Conservation (phyloP, 768 basidiomycete genomes). For the Psilocybe cubensis region DNA sequence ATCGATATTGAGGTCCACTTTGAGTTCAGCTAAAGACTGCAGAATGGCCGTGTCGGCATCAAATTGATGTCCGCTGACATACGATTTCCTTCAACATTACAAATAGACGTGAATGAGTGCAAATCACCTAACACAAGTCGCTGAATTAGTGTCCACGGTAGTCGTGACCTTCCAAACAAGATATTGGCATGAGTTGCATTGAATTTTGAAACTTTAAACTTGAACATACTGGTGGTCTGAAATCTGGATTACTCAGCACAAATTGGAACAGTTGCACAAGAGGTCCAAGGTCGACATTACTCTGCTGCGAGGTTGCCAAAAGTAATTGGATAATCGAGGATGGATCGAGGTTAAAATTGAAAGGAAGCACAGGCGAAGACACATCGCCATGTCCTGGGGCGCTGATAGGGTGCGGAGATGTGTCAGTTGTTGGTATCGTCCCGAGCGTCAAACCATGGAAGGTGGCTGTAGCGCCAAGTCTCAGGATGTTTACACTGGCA, state of each 20-base stretch:
- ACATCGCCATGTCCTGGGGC: constrained; percentile 61
- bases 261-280: constrained; percentile 57
- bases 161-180: constrained; percentile 49
- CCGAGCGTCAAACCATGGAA: constrained; percentile 62
- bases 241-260: constrained; percentile 50
- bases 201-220: not conserved
- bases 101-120: not conserved
- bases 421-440: constrained; percentile 56
- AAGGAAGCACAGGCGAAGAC: constrained; percentile 58
- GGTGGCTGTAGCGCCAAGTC: constrained; percentile 54
- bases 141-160: constrained; percentile 50
- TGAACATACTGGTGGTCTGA: constrained; percentile 52
- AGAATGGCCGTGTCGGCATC: constrained; percentile 64
- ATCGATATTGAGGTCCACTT: constrained; percentile 60
- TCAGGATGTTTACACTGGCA: constrained; percentile 67
- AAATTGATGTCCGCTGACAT: constrained; percentile 64
- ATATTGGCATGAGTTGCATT: not conserved
- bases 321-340: constrained; percentile 63
- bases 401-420: constrained; percentile 59
- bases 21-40: constrained; percentile 59
- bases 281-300: constrained; percentile 64
- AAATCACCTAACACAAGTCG: constrained; percentile 62
- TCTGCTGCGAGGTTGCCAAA: constrained; percentile 49
- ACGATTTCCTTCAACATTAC: not conserved
- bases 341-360: constrained; percentile 69